Percentiles rank a stretch among this genome's conserved stretches.
Conservation (phyloP, 2,329 filamentous ascomycete genomes). For the Drechslera avenae region DNA sequence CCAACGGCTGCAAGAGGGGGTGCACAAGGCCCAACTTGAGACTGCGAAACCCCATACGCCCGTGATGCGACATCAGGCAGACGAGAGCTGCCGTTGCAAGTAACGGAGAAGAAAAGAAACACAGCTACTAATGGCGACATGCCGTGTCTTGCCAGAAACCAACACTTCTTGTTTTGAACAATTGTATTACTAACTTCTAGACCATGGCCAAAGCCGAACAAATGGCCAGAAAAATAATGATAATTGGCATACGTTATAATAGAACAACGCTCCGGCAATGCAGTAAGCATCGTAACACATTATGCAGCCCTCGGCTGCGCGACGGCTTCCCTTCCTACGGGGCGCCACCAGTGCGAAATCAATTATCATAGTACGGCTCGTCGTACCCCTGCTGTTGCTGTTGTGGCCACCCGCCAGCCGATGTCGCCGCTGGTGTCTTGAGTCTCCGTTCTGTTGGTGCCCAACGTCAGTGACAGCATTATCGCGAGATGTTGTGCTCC, state of each 20-base stretch:
- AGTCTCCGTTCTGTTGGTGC: slow-evolving; percentile 50
- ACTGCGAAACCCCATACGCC: slow-evolving; percentile 1
- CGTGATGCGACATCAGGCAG: background rate
- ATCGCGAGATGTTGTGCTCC: slow-evolving; percentile 23
- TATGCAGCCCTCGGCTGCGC: slow-evolving; percentile 28
- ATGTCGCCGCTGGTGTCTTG: slow-evolving; percentile 45
- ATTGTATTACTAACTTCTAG: slow-evolving; percentile 19
- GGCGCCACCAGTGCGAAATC: slow-evolving; percentile 38
- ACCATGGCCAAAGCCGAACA: slow-evolving; percentile 3
- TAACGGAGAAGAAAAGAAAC: no score
- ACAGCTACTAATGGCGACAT: background rate
- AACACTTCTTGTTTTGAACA: slow-evolving; percentile 1
- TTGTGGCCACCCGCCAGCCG: slow-evolving; percentile 42
- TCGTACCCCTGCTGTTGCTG: slow-evolving; percentile 48
- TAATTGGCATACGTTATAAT: slow-evolving; percentile 7
- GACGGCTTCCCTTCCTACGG: slow-evolving; percentile 29
- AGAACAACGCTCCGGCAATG: slow-evolving; percentile 33
- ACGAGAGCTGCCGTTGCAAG: no score
- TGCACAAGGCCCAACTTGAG: slow-evolving; percentile 6
- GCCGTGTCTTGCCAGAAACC: slow-evolving; percentile 3
- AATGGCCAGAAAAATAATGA: slow-evolving; percentile 3
- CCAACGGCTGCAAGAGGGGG: background rate
- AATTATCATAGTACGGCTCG: slow-evolving; percentile 49
- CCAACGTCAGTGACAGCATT: slow-evolving; percentile 34
- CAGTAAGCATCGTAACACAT: slow-evolving; percentile 33